A percentile compares a stretch with the other conserved stretches of the same genome.
Evolutionary conservation across 495 filamentous ascomycete genomes (phyloP).

Genomic region (Lasiosphaeriaceae sp.): DNA sequence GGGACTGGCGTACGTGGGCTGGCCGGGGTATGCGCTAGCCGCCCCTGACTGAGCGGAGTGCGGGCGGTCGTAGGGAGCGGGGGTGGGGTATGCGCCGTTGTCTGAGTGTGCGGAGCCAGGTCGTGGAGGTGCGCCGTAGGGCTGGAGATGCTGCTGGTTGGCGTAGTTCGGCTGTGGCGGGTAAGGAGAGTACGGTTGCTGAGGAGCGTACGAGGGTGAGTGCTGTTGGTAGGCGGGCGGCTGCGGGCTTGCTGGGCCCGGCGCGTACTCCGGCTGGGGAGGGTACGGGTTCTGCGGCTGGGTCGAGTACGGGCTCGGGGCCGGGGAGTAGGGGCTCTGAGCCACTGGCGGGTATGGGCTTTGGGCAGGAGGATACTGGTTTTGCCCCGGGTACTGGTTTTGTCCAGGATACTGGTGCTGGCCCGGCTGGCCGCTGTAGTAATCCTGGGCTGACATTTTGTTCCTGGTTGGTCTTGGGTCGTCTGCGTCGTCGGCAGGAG

Average conservation of each 20-base stretch:
- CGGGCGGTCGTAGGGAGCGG: conserved; percentile 8
- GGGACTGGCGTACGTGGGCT: neutral
- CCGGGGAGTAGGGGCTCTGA: conserved; percentile 1
- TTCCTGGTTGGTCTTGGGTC: neutral
- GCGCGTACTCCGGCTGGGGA: conserved; percentile 9
- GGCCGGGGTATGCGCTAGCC: neutral
- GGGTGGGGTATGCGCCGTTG: neutral
- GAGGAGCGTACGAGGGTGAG: neutral
- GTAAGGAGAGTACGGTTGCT: neutral
- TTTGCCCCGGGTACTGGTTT: neutral
- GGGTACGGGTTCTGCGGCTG: conserved; percentile 1
- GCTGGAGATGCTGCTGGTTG: conserved; percentile 9
- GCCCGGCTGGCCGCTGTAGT: conserved; percentile 10
- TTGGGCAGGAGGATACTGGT: too few relatives aligned
- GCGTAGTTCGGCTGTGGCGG: conserved; percentile 7
- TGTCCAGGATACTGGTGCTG: neutral
- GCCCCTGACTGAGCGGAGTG: conserved; percentile 1
- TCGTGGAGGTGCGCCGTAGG: conserved; percentile 7
- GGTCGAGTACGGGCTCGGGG: neutral
- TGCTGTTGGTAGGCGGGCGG: conserved; percentile 2
- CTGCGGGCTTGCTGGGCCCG: neutral
- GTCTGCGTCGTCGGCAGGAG: too few relatives aligned
- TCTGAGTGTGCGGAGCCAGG: conserved; percentile 12
- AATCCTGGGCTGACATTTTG: conserved; percentile 18
- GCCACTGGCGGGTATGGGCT: conserved; percentile 1